Conservation (phyloP, 2,329 filamentous ascomycete genomes). For the Penicillium sp. region DNA sequence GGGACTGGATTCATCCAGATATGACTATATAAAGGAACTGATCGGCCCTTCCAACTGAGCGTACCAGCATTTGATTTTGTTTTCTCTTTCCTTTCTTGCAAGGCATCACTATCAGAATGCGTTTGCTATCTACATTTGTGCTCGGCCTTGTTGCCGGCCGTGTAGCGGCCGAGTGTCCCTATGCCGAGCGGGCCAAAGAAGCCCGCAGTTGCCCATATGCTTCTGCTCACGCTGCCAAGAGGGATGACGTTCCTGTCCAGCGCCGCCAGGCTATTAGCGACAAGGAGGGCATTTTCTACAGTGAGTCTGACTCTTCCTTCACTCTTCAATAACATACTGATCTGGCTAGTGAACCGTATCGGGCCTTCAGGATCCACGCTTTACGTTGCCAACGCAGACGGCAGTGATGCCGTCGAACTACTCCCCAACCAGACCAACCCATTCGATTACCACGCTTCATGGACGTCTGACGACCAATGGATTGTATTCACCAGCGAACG, state of each 20-base stretch:
- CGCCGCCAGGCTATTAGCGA: neutral
- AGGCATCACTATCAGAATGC: too few relatives aligned
- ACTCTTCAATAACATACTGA: too few relatives aligned
- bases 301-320: neutral
- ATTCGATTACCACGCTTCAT: conserved; percentile 41
- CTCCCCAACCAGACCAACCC: conserved; percentile 22
- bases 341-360: conserved; percentile 34
- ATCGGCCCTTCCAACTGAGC: too few relatives aligned
- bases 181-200: neutral
- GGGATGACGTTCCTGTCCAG: neutral
- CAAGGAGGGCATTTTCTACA: neutral
- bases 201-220: neutral
- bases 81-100: too few relatives aligned
- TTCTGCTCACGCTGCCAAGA: neutral
- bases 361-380: conserved; percentile 24
- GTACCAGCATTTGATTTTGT: too few relatives aligned
- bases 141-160: neutral
- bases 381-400: conserved; percentile 38
- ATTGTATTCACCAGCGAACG: conserved; percentile 41
- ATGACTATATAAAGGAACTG: too few relatives aligned
- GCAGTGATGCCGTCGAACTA: conserved; percentile 34
- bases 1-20: too few relatives aligned
- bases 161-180: neutral
- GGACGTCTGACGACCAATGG: conserved; percentile 37
- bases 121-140: neutral